phyloP scores from a whole-genome alignment of 352 stramenopile species.

The Globisporangium alternatum region DNA sequence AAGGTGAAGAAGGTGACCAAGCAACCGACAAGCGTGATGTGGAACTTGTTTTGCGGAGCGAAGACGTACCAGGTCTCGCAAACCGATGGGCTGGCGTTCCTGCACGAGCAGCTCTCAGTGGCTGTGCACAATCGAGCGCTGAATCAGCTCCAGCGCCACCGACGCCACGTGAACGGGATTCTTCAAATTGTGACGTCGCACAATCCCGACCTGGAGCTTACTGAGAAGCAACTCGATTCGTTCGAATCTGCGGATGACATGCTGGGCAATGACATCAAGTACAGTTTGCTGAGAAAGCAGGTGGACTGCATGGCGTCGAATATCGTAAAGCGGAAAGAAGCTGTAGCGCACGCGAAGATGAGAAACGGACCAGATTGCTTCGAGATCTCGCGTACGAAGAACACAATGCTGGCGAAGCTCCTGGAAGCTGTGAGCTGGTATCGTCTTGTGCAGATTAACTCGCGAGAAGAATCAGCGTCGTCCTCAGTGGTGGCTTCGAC shows the following conservation, averaged over 20 bases:
- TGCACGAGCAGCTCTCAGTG: constrained; percentile 55
- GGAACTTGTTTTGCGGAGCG: constrained; percentile 62
- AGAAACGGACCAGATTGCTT: constrained; percentile 70
- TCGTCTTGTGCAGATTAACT: constrained; percentile 75
- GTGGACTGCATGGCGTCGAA: constrained; percentile 47
- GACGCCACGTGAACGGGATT: constrained; percentile 69
- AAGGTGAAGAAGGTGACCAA: constrained; percentile 28
- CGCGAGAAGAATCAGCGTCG: constrained; percentile 58
- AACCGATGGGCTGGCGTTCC: constrained; percentile 51
- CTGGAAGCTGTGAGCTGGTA: constrained; percentile 86
- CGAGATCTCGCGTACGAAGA: constrained; percentile 50
- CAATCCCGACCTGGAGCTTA: constrained; percentile 76
- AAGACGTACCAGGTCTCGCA: constrained; percentile 25
- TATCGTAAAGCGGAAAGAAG: constrained; percentile 42
- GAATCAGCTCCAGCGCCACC: constrained; percentile 81
- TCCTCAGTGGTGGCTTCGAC: constrained; percentile 36
- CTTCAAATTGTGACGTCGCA: constrained; percentile 80
- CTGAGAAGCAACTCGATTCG: constrained; percentile 78
- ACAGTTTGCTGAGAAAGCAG: constrained; percentile 59
- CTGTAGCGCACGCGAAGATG: constrained; percentile 45
- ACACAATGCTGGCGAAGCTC: constrained; percentile 65
- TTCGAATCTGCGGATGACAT: constrained; percentile 69
- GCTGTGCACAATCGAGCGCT: constrained; percentile 62
- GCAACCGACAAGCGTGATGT: constrained; percentile 41
- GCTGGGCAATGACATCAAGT: constrained; percentile 77